These are phyloP conservation scores for Pleurotus sapidus DNA, from an alignment of 768 basidiomycete genomes.

Conservation along the genomic window DNA sequence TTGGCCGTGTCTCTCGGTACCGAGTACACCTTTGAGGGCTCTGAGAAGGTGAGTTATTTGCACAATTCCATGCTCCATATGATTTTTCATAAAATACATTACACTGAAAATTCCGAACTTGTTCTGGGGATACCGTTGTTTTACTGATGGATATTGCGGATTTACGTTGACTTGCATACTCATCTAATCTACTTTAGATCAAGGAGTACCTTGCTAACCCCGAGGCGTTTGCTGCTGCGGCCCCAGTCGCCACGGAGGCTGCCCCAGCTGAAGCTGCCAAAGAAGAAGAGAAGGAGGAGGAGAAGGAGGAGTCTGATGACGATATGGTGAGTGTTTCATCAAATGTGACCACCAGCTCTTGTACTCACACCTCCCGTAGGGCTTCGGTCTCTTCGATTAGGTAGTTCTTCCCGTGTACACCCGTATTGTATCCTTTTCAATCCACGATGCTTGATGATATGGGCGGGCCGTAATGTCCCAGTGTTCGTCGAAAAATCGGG, in stretches of 20 bases:
- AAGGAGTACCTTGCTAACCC: slow-evolving; percentile 98
- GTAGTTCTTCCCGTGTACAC: slow-evolving; percentile 8
- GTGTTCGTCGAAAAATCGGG: no score
- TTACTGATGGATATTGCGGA: slow-evolving; percentile 16
- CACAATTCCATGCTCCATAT: slow-evolving; percentile 18
- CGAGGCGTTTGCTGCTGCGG: slow-evolving; percentile 90
- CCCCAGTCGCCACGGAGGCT: slow-evolving; percentile 55
- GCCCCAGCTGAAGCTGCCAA: slow-evolving; percentile 55
- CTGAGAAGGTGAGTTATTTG: slow-evolving; percentile 72
- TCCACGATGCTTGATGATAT: no score
- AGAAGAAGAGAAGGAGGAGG: slow-evolving; percentile 74
- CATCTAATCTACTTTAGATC: slow-evolving; percentile 45
- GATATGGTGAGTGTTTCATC: slow-evolving; percentile 66
- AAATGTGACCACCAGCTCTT: background rate
- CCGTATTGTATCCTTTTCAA: background rate
- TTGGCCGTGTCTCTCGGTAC: slow-evolving; percentile 85
- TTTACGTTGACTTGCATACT: slow-evolving; percentile 10
- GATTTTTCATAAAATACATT: slow-evolving; percentile 31
- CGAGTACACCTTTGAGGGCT: slow-evolving; percentile 92
- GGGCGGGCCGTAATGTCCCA: slow-evolving; percentile 8
- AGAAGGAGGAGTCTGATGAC: slow-evolving; percentile 84
- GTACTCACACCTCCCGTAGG: slow-evolving; percentile 43
- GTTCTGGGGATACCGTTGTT: slow-evolving; percentile 31
- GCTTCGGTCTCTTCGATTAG: slow-evolving; percentile 94
- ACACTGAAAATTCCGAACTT: slow-evolving; percentile 91